A percentile compares a stretch with the other conserved stretches of the same genome.
These are phyloP conservation scores for Entonaema liquescens DNA, from an alignment of 495 filamentous ascomycete species.

Conservation along the genomic window DNA sequence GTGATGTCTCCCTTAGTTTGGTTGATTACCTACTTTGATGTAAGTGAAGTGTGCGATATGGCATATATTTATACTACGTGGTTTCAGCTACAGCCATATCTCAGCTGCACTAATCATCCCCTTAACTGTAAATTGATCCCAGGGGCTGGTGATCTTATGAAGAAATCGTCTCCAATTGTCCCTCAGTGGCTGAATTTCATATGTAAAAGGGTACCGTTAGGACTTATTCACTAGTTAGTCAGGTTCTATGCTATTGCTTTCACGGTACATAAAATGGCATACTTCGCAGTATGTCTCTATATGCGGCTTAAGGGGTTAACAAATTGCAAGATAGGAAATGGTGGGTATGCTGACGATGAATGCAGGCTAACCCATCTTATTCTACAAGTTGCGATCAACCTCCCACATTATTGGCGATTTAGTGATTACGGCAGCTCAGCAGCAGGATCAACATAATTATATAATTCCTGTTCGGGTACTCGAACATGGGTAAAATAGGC, in stretches of 20 bases:
- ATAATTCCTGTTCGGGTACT: too few relatives aligned
- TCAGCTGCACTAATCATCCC: background rate
- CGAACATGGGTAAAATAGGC: too few relatives aligned
- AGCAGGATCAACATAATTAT: too few relatives aligned
- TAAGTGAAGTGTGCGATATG: background rate
- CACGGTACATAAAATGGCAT: background rate
- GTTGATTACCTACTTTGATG: background rate
- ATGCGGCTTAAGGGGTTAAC: background rate
- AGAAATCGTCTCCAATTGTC: background rate
- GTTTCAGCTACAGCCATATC: background rate
- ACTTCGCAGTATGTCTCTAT: constrained; percentile 16
- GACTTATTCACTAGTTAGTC: background rate
- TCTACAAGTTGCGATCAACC: constrained; percentile 4
- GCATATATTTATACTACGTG: background rate
- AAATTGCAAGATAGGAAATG: background rate
- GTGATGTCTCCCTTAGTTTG: background rate
- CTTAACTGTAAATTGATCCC: background rate
- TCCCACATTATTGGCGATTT: background rate
- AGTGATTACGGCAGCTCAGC: background rate
- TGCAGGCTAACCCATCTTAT: background rate
- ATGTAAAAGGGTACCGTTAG: background rate
- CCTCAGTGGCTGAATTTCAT: background rate
- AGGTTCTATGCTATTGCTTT: background rate
- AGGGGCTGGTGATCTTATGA: background rate
- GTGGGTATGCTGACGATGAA: background rate